Evolutionary conservation across 371 early-diverging fungal genomes (phyloP), one percentile per base, ranked within the genome.

Genomic region (Mortierella sp.): DNA sequence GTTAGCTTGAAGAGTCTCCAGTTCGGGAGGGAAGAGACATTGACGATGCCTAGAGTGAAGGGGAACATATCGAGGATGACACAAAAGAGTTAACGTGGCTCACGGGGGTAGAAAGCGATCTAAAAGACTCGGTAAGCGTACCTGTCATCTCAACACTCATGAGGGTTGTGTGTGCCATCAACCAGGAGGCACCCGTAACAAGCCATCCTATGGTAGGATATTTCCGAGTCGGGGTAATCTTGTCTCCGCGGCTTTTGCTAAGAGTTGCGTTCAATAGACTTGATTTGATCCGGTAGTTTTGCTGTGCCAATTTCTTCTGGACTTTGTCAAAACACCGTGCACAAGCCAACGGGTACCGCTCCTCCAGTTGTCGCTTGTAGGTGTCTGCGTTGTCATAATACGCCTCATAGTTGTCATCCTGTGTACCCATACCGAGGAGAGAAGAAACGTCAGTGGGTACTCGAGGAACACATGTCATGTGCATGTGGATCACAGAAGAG

Each of bases 271-370:
- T 69, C 47, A 76, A n/a, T 0, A 76, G 41, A 2, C 52, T 60
- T 3, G 70, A 60, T 50, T 69, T 68, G 47, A 76, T 50, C 22
- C 47, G 46, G n/a, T 68, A 58, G 31, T 62, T 61, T 44, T 69
- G 77, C 24, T 61, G 50, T 8, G 62, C 46, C 19, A 76, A 45
- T 17, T 29, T 54, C 13, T 45, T 44, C 16, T 76, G 65, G 2
- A 76, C 77, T 50, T 62, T 76, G 25, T 60, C 65, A n/a, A 64
- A 27, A 45, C 77, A 76, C 4, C 44, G 21, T 21, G 46, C 14
- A 39, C 77, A 76, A 2, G 65, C 77, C 8, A 69, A 22, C n/a
- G 77, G 77, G 45, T 76, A 76, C 31, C 77, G 60, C 27, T 69
- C 65, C 41, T 76, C 77, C 17, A 76, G 51, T 45, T 61, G 64